A percentile compares a stretch with the other conserved stretches of the same genome.
Conservation (phyloP, 768 basidiomycete species). For the Trametes elegans region DNA sequence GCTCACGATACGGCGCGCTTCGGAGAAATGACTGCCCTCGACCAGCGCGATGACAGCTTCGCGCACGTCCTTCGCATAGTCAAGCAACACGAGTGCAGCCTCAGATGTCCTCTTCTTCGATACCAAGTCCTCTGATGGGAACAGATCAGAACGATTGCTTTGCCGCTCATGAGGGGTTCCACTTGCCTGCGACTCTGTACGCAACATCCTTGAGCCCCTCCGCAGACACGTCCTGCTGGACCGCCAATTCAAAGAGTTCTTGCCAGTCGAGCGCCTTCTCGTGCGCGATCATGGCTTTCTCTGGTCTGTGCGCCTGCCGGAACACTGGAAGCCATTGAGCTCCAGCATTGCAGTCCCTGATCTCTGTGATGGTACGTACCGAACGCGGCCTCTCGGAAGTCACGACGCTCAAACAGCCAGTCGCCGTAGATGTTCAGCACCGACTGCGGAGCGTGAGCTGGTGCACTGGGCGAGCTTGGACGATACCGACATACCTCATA, state of each 20-base stretch:
- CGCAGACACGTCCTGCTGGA: slow-evolving; percentile 43
- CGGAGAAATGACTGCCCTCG: slow-evolving; percentile 80
- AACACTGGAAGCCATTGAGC: slow-evolving; percentile 52
- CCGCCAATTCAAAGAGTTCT: slow-evolving; percentile 82
- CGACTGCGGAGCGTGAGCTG: slow-evolving; percentile 38
- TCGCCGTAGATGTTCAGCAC: slow-evolving; percentile 78
- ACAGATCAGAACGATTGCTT: not conserved
- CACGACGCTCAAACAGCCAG: slow-evolving; percentile 82
- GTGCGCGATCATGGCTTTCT: slow-evolving; percentile 83
- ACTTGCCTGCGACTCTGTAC: slow-evolving; percentile 76
- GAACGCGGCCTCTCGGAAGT: slow-evolving; percentile 80
- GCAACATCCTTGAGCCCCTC: slow-evolving; percentile 66
- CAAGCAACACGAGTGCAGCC: slow-evolving; percentile 77
- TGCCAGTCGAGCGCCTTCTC: slow-evolving; percentile 90
- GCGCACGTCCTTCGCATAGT: slow-evolving; percentile 78
- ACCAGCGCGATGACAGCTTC: slow-evolving; percentile 75
- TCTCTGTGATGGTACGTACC: slow-evolving; percentile 45
- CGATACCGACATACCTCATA: slow-evolving; percentile 51
- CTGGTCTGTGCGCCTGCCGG: slow-evolving; percentile 55
- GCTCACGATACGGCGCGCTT: slow-evolving; percentile 83
- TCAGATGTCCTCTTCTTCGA: slow-evolving; percentile 80
- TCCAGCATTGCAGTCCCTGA: no score
- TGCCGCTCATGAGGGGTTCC: no score
- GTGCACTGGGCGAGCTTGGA: not conserved
- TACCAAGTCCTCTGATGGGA: slow-evolving; percentile 65